These are phyloP conservation scores for Apophysomyces elegans DNA, from an alignment of 371 early-diverging fungal species.

Conservation along the genomic window DNA sequence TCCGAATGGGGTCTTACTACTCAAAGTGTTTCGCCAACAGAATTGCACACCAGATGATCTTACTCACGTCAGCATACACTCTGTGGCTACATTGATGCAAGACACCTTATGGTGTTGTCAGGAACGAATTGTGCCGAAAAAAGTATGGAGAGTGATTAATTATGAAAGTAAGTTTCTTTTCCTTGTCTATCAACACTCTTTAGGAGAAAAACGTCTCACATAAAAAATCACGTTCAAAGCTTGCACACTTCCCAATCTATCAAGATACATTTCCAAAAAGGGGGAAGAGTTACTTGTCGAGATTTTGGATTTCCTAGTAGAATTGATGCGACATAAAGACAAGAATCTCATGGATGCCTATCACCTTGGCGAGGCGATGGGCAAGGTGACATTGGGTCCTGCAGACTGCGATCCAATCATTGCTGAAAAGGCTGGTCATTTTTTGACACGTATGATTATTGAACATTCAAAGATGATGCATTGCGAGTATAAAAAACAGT, in stretches of 20 bases:
- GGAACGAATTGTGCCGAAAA: conserved; percentile 50
- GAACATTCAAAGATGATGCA: conserved; percentile 42
- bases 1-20: conserved; percentile 41
- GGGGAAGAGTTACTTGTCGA: conserved; percentile 38
- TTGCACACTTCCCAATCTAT: conserved; percentile 42
- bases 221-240: conserved; percentile 22
- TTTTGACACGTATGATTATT: conserved; percentile 50
- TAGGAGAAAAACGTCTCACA: background rate
- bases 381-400: conserved; percentile 50
- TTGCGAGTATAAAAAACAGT: conserved; percentile 14
- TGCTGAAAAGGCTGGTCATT: conserved; percentile 47
- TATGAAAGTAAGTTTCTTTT: conserved; percentile 42
- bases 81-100: conserved; percentile 56
- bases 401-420: conserved; percentile 48
- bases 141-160: conserved; percentile 48
- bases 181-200: no score
- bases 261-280: conserved; percentile 28
- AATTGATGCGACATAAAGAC: conserved; percentile 44
- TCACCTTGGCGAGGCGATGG: conserved; percentile 50
- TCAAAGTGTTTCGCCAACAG: conserved; percentile 45
- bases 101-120: conserved; percentile 47
- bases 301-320: conserved; percentile 47
- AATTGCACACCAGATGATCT: conserved; percentile 41
- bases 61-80: conserved; percentile 39
- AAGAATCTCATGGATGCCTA: conserved; percentile 47